Evolutionary conservation across 2,329 filamentous ascomycete genomes (phyloP).

Genomic region (Botrytis cinerea): DNA sequence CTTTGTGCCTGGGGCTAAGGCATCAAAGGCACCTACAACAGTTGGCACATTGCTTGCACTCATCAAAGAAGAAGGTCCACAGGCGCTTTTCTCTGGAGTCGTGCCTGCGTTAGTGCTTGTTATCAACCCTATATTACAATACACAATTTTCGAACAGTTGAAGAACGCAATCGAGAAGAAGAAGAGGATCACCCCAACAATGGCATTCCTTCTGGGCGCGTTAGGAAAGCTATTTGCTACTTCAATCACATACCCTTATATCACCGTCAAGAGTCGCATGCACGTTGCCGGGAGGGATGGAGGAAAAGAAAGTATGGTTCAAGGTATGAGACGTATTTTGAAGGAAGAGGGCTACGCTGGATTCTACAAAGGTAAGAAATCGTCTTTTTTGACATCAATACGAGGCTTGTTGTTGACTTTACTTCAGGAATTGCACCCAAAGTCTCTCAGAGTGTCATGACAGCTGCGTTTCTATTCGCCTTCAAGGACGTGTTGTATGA

Average conservation of each 20-base stretch:
- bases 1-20: constrained; percentile 46
- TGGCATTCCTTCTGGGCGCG: constrained; percentile 89
- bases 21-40: constrained; percentile 66
- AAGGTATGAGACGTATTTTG: constrained; percentile 76
- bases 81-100: constrained; percentile 87
- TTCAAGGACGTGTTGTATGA: constrained; percentile 98
- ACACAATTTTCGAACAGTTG: constrained; percentile 97
- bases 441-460: constrained; percentile 94
- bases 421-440: constrained; percentile 85
- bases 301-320: constrained; percentile 78
- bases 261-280: constrained; percentile 97
- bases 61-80: constrained; percentile 78
- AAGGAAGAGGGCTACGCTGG: constrained; percentile 88
- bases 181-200: constrained; percentile 73
- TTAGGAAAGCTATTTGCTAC: constrained; percentile 94
- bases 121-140: constrained; percentile 97
- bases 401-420: constrained; percentile 29
- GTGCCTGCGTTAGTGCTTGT: constrained; percentile 90
- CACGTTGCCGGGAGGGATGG: constrained; percentile 80
- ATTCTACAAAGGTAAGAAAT: constrained; percentile 78
- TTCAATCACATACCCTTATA: constrained; percentile 94
- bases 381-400: neutral
- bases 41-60: constrained; percentile 79
- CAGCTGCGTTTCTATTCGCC: constrained; percentile 92
- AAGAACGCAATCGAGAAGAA: constrained; percentile 85